Evolutionary conservation across 257 asterid genomes (phyloP), one percentile per base, ranked within the genome.

Genomic region (Przewalskia tangutica): DNA sequence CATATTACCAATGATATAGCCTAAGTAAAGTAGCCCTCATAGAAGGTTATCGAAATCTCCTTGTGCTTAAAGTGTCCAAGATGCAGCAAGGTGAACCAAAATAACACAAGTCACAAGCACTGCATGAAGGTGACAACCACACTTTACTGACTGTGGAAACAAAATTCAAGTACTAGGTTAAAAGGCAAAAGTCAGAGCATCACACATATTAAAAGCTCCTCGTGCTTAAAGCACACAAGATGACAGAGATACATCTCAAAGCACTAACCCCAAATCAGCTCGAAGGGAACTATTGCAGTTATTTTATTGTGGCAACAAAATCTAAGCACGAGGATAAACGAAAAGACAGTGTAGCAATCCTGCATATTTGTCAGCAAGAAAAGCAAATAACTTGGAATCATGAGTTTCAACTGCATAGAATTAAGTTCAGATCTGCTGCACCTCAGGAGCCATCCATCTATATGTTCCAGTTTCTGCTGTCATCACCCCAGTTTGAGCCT

Each of bases 371-470:
- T 50, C 80, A 27, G 42, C 80, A 23, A 48, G 62, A 75, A 50
- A 27, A 75, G 18, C 46, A 50, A 75, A 50, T 23, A 50, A 13
- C 16, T 66, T 75, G 62, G 62, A 50, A 50, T 50, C 62, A 50
- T 27, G 40, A 50, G 9, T 75, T 73, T 27, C 14, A 50, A 48
- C 62, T 50, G 82, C 76, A 85, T 20, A 10, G 62, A 58, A 78
- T 77, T 64, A 40, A 84, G 0, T 14, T 71, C 32, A 44, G 20
- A 79, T 50, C 27, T 81, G 36, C 79, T 77, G 70, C 83, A 94
- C 99, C 99, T 95, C 99, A 60, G 99, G 98, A 82, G 99, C 98
- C 99, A 95, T 95, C 99, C 99, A 95, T 70, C 98, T 89, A 83
- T 95, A 95, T 50, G 99, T 95, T 82, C 99, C 99, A 18, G 99